Percentiles rank a stretch among this genome's conserved stretches.
phyloP scores from a whole-genome alignment of 768 basidiomycete genomes.

The Ephemerocybe angulata region DNA sequence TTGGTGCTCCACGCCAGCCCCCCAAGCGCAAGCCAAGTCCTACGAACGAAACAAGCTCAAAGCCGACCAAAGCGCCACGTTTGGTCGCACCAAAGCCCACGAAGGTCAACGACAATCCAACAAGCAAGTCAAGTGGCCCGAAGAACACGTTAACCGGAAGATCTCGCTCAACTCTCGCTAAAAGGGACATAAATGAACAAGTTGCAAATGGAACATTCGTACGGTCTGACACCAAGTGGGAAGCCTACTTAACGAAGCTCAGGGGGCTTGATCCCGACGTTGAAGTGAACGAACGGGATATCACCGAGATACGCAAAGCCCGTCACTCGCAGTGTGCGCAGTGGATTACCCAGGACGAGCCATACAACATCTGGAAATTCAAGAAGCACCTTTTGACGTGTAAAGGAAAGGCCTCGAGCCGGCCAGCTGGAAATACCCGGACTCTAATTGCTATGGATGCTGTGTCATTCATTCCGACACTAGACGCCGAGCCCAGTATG shows the following conservation, averaged over 20 bases:
- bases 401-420: background rate
- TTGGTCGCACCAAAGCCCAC: no score
- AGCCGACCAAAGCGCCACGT: no score
- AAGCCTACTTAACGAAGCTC: background rate
- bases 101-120: background rate
- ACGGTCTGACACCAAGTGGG: background rate
- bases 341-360: background rate
- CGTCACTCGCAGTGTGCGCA: background rate
- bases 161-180: background rate
- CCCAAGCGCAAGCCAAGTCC: no score
- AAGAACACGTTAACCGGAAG: background rate
- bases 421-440: no score
- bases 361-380: background rate
- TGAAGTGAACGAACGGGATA: background rate
- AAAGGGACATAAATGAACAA: background rate
- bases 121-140: background rate
- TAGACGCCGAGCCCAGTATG: no score
- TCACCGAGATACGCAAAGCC: background rate
- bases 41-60: no score
- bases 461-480: no score
- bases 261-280: background rate
- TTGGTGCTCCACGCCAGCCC: no score
- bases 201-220: background rate
- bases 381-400: background rate
- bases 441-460: background rate